Percentiles rank a stretch among this genome's conserved stretches.
phyloP scores from a whole-genome alignment of 371 early-diverging fungal species.

The Lichtheimia corymbifera region DNA sequence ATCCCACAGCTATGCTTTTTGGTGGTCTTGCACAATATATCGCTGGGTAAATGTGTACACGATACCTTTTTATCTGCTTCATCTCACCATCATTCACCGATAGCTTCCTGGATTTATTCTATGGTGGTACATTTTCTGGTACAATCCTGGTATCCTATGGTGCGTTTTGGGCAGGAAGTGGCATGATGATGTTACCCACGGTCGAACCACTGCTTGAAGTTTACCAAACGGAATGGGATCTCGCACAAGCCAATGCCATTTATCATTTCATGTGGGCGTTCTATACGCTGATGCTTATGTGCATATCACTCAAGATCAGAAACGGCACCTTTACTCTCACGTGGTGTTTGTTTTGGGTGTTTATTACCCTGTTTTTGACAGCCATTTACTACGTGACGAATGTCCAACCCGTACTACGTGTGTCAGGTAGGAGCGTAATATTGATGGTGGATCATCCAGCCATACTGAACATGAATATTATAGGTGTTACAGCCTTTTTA shows the following conservation, averaged over 20 bases:
- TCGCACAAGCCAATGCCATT: slow-evolving; percentile 29
- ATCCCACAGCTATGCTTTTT: slow-evolving; percentile 27
- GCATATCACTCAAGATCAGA: slow-evolving; percentile 35
- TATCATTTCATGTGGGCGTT: slow-evolving; percentile 45
- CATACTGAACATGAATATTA: not conserved
- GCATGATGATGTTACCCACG: slow-evolving; percentile 35
- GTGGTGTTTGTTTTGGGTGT: slow-evolving; percentile 23
- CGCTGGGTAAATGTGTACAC: slow-evolving; percentile 15
- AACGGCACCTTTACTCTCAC: slow-evolving; percentile 31
- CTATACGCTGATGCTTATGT: slow-evolving; percentile 43
- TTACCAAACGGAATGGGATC: slow-evolving; percentile 26
- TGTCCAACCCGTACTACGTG: slow-evolving; percentile 12
- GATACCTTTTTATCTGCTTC: not conserved
- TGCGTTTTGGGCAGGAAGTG: slow-evolving; percentile 22
- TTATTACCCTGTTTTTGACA: slow-evolving; percentile 10
- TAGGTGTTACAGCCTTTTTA: slow-evolving; percentile 39
- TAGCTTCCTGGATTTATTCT: slow-evolving; percentile 21
- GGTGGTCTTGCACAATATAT: slow-evolving; percentile 33
- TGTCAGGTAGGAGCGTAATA: slow-evolving; percentile 6
- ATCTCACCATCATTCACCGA: not conserved
- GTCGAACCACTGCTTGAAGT: slow-evolving; percentile 26
- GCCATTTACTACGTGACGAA: slow-evolving; percentile 12
- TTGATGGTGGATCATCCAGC: too few species aligned
- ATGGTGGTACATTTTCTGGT: slow-evolving; percentile 20
- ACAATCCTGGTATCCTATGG: slow-evolving; percentile 44